Evolutionary conservation across 495 filamentous ascomycete species (phyloP).

Genomic region (Neurospora tetrasperma): DNA sequence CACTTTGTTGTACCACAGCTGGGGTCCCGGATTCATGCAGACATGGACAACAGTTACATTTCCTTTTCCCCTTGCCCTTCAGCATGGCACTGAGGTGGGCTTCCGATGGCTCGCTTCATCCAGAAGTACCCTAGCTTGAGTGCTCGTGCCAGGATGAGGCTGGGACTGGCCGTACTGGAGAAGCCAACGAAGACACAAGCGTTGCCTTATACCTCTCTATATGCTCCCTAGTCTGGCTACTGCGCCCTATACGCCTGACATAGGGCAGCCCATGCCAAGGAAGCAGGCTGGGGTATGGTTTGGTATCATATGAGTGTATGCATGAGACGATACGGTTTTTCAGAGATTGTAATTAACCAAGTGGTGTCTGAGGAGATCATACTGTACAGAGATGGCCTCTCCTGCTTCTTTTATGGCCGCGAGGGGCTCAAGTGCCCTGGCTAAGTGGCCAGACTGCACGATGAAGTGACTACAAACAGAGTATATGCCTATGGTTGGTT

Average conservation of each 20-base stretch:
- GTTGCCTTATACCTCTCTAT: not conserved
- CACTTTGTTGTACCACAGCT: not conserved
- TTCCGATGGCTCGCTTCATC: not conserved
- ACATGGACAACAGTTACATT: not conserved
- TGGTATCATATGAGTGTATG: not conserved
- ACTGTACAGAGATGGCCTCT: not conserved
- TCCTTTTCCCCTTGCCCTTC: not conserved
- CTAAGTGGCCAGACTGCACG: not conserved
- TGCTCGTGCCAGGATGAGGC: not conserved
- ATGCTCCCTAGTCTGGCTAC: not conserved
- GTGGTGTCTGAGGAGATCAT: not conserved
- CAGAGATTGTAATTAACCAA: not conserved
- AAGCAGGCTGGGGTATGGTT: not conserved
- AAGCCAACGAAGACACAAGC: not conserved
- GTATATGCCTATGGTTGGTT: not conserved
- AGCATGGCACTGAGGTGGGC: not conserved
- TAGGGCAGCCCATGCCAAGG: not conserved
- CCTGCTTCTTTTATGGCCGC: not conserved
- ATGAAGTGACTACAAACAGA: not conserved
- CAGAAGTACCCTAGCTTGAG: not conserved
- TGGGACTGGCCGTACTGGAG: not conserved
- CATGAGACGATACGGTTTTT: not conserved
- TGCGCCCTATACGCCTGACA: not conserved
- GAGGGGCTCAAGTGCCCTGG: not conserved
- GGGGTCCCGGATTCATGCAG: not conserved